phyloP scores from a whole-genome alignment of 768 basidiomycete genomes.

The Chlorophyllum brunneum region DNA sequence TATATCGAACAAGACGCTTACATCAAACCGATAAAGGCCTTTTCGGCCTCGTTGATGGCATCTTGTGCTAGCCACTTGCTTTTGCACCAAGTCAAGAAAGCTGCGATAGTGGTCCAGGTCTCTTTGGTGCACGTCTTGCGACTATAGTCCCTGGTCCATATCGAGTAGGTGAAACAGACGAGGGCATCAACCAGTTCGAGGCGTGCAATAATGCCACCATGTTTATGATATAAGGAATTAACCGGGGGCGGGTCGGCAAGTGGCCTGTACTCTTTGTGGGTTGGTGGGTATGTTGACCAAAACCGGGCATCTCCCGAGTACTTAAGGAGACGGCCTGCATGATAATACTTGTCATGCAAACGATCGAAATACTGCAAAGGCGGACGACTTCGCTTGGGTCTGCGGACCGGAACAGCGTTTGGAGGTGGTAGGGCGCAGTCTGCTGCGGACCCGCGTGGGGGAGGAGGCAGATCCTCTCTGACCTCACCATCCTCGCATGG shows the following conservation, averaged over 20 bases:
- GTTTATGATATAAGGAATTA: conserved; percentile 69
- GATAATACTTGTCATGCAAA: conserved; percentile 68
- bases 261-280: conserved; percentile 61
- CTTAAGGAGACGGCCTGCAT: conserved; percentile 70
- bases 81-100: conserved; percentile 70
- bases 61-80: conserved; percentile 59
- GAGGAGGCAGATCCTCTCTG: conserved; percentile 29
- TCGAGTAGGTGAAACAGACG: conserved; percentile 77
- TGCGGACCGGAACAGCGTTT: conserved; percentile 54
- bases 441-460: conserved; percentile 19
- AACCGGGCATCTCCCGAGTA: conserved; percentile 81
- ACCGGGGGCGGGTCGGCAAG: conserved; percentile 60
- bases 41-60: conserved; percentile 46
- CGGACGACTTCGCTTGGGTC: conserved; percentile 60
- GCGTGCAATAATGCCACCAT: conserved; percentile 70
- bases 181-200: conserved; percentile 80
- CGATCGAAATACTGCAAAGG: conserved; percentile 46
- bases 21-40: conserved; percentile 78
- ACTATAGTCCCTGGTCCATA: conserved; percentile 74
- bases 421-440: conserved; percentile 12
- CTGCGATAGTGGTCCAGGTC: conserved; percentile 67
- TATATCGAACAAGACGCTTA: conserved; percentile 38
- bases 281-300: conserved; percentile 66
- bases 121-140: conserved; percentile 51
- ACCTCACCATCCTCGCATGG: conserved; percentile 56